Evolutionary conservation across 805 yeast species (phyloP).

Genomic region (Suhomyces canberraensis): DNA sequence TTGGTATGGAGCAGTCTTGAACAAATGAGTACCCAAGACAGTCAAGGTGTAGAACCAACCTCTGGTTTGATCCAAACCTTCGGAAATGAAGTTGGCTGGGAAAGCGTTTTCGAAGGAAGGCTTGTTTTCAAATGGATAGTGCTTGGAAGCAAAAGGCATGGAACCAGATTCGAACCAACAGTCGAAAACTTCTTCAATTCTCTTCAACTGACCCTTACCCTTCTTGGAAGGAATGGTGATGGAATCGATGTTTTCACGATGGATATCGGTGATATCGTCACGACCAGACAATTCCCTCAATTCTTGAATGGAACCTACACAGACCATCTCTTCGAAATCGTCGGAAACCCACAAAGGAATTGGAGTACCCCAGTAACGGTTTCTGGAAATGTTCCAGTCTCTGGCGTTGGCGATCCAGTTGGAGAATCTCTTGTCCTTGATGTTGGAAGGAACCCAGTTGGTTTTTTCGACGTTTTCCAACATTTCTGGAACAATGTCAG

Average conservation of each 20-base stretch:
- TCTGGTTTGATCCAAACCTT: constrained; percentile 99
- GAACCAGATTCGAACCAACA: constrained; percentile 99
- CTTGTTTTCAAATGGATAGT: constrained; percentile 89
- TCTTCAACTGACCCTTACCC: constrained; percentile 83
- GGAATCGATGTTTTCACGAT: constrained; percentile 88
- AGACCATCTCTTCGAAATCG: constrained; percentile 87
- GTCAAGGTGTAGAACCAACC: constrained; percentile 99
- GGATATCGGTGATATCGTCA: constrained; percentile 79
- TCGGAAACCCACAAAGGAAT: constrained; percentile 97
- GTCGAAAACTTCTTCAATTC: constrained; percentile 97
- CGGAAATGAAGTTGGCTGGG: constrained; percentile 98
- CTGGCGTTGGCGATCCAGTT: constrained; percentile 99
- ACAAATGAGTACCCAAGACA: constrained; percentile 91
- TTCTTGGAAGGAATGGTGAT: constrained; percentile 88
- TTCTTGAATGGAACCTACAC: constrained; percentile 89
- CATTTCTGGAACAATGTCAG: constrained; percentile 85
- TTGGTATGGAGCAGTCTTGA: constrained; percentile 88
- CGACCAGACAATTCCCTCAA: constrained; percentile 82
- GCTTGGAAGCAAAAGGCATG: constrained; percentile 97
- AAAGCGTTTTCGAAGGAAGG: constrained; percentile 68
- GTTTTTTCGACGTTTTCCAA: constrained; percentile 80
- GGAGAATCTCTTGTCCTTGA: constrained; percentile 92
- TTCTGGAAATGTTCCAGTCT: constrained; percentile 98
- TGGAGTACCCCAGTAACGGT: constrained; percentile 99
- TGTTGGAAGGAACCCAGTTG: constrained; percentile 88